A percentile compares a stretch with the other conserved stretches of the same genome.
Conservation (phyloP, 2,329 filamentous ascomycete genomes). For the Triangularia setosa region DNA sequence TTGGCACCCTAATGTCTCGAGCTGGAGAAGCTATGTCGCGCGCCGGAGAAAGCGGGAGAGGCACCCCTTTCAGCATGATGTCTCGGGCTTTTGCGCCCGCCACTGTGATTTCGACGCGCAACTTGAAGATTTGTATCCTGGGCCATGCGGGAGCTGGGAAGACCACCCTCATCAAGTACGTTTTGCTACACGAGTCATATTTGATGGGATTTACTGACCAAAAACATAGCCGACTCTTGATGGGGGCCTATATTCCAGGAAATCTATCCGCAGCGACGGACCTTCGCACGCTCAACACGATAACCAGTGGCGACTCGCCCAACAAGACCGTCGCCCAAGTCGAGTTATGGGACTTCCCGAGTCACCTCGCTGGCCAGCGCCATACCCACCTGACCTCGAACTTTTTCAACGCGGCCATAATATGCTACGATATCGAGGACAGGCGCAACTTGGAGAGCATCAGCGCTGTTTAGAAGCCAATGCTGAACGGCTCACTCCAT, state of each 20-base stretch:
- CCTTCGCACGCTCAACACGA: background rate
- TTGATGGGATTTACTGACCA: constrained; percentile 4
- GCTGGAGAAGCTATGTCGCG: background rate
- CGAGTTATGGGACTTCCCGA: constrained; percentile 30
- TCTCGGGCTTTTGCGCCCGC: background rate
- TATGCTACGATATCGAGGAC: constrained; percentile 36
- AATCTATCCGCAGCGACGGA: background rate
- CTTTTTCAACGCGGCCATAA: constrained; percentile 35
- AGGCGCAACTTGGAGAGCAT: constrained; percentile 26
- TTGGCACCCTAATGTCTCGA: background rate
- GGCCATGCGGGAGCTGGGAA: constrained; percentile 22
- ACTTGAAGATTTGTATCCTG: constrained; percentile 22
- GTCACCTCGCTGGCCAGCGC: constrained; percentile 11
- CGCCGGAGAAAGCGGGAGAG: background rate
- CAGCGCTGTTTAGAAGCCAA: constrained; percentile 25
- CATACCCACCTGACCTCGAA: constrained; percentile 17
- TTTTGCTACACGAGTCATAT: background rate
- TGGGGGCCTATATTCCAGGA: constrained; percentile 5
- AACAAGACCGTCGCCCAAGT: constrained; percentile 10
- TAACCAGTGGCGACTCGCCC: constrained; percentile 3
- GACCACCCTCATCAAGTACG: constrained; percentile 21
- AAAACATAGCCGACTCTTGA: constrained; percentile 9
- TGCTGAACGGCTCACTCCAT: constrained; percentile 22
- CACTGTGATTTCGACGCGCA: background rate
- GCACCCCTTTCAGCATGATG: constrained; percentile 1